Evolutionary conservation across 441 rosid species (phyloP).

Genomic region (Hypseocharis bilobata): DNA sequence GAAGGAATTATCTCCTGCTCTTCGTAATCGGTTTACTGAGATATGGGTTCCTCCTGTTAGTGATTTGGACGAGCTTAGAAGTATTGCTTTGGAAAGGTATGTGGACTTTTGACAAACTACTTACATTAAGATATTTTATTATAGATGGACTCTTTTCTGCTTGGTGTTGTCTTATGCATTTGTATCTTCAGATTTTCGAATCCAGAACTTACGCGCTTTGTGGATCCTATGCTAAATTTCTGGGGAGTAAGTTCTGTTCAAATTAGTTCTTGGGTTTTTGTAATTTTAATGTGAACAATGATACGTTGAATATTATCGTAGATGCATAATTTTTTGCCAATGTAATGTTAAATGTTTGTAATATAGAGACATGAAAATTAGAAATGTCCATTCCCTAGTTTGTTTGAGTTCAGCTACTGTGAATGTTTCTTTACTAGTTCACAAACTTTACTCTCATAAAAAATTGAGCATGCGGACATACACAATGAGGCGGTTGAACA

Average conservation of each 20-base stretch:
- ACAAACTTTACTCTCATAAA: no score
- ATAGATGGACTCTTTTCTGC: not conserved
- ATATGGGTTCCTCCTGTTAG: conserved; percentile 90
- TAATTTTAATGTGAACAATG: not conserved
- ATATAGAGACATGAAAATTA: no score
- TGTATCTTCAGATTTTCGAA: conserved; percentile 37
- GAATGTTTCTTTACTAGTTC: no score
- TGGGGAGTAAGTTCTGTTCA: conserved; percentile 52
- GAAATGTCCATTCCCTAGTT: no score
- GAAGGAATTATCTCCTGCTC: conserved; percentile 96
- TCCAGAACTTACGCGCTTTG: conserved; percentile 37
- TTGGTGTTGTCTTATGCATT: conserved; percentile 15
- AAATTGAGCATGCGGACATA: no score
- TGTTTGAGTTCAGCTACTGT: no score
- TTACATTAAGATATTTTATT: conserved; percentile 1
- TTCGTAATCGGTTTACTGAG: conserved; percentile 94
- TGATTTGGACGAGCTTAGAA: conserved; percentile 60
- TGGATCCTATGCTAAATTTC: conserved; percentile 64
- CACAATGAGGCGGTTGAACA: no score
- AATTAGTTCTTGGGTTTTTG: not conserved
- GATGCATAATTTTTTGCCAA: no score
- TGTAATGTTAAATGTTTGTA: no score
- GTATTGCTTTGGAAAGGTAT: conserved; percentile 64
- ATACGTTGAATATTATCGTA: conserved; percentile 6
- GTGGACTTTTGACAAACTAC: conserved; percentile 17